Evolutionary conservation across 2,329 filamentous ascomycete species (phyloP).

Genomic region (Hirsutella thompsonii): DNA sequence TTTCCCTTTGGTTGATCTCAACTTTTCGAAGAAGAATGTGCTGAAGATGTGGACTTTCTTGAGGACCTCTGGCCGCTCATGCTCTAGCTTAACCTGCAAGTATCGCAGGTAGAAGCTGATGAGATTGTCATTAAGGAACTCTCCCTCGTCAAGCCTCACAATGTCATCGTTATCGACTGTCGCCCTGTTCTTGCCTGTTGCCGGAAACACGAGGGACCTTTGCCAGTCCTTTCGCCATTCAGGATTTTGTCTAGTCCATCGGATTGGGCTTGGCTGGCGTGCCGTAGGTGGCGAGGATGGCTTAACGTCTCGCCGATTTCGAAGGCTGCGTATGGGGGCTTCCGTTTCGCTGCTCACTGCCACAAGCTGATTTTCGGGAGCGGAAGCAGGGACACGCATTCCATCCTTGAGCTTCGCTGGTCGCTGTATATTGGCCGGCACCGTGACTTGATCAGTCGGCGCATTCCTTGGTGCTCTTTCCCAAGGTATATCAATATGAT

Average conservation of each 20-base stretch:
- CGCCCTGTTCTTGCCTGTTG: conserved; percentile 44
- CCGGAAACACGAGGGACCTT: conserved; percentile 48
- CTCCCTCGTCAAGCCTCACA: conserved; percentile 62
- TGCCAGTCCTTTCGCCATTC: conserved; percentile 41
- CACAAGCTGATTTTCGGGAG: not conserved
- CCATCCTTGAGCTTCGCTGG: not conserved
- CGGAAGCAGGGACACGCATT: conserved; percentile 1
- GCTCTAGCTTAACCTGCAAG: conserved; percentile 48
- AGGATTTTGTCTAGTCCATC: conserved; percentile 39
- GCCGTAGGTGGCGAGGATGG: conserved; percentile 6
- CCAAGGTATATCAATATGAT: not conserved
- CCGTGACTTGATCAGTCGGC: not conserved
- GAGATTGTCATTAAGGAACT: conserved; percentile 87
- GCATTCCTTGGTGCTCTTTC: too few relatives aligned
- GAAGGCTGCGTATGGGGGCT: not conserved
- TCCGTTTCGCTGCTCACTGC: not conserved
- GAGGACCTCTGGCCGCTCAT: conserved; percentile 39
- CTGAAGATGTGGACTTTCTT: conserved; percentile 78
- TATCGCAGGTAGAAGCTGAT: conserved; percentile 79
- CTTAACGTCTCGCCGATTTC: conserved; percentile 13
- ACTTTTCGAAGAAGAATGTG: conserved; percentile 76
- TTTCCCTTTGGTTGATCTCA: conserved; percentile 47
- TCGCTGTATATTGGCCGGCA: not conserved
- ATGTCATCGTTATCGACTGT: conserved; percentile 64
- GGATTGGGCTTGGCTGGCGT: conserved; percentile 8